Conservation (phyloP, 1,284 basidiomycete genomes). For the Apiotrichum siamense region DNA sequence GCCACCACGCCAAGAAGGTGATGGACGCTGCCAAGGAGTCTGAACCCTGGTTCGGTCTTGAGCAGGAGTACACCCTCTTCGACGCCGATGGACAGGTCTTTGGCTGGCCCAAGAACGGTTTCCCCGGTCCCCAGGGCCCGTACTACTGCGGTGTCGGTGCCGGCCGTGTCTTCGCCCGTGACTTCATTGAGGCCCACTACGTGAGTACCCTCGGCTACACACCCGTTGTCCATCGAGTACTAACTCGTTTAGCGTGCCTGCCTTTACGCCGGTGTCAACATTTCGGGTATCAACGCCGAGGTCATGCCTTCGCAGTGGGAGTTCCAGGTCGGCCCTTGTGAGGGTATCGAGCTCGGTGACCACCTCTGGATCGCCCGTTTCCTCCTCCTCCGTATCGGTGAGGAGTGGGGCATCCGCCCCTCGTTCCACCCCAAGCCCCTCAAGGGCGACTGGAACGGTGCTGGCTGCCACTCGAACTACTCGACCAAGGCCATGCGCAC, state of each 20-base stretch:
- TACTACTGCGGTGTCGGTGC: constrained; percentile 99
- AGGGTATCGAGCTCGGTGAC: constrained; percentile 97
- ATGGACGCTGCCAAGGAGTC: constrained; percentile 80
- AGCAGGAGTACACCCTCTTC: constrained; percentile 99
- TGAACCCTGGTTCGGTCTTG: constrained; percentile 95
- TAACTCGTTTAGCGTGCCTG: constrained; percentile 53
- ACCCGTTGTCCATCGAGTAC: not conserved
- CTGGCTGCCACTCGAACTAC: constrained; percentile 94
- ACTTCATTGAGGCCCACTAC: constrained; percentile 99
- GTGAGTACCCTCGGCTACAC: constrained; percentile 22
- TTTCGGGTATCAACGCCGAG: constrained; percentile 99
- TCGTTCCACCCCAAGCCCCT: constrained; percentile 99
- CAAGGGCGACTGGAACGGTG: constrained; percentile 98
- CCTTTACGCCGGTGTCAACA: constrained; percentile 94
- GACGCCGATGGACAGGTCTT: constrained; percentile 85
- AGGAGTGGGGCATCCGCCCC: constrained; percentile 93
- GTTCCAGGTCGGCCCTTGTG: constrained; percentile 98
- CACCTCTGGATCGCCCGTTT: constrained; percentile 96
- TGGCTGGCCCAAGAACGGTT: constrained; percentile 98
- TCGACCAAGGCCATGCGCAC: constrained; percentile 88
- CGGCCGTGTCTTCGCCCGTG: constrained; percentile 96
- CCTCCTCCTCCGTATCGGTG: constrained; percentile 85
- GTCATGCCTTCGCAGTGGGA: constrained; percentile 99
- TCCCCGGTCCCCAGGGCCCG: constrained; percentile 98
- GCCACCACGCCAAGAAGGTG: constrained; percentile 80